Evolutionary conservation across 345 rosid species (phyloP), one percentile per base, ranked within the genome.

Genomic region (Capsella bursapastoris): DNA sequence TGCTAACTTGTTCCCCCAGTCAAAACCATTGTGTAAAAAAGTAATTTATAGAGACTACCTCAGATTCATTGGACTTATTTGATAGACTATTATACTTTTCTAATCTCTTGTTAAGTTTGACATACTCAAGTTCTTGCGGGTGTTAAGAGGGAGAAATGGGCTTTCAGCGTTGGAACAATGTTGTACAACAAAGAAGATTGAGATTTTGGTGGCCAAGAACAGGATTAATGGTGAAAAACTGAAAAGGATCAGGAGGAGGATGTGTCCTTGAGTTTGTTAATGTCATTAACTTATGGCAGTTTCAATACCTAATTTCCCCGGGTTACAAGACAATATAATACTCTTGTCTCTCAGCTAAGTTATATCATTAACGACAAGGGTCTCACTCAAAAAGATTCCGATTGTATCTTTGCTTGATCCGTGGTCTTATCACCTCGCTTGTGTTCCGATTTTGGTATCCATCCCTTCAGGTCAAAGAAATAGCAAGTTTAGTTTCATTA

Each of bases 351-450:
- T 9, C 69, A 47, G 44, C 40, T 9, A 35, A 2, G 40, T 35
- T 35, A 37, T 8, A 8, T 8, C 12, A 8, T 37, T 8, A 3
- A 8, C 41, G 3, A 37, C 9, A 37, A 8, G 40, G 40, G 10
- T 37, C 41, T 37, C 41, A 37, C 37, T 66, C 27, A 52, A 14
- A 15, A 66, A 47, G 51, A 53, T 27, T 52, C 49, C 6, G 7
- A 10, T 16, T 2, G 25, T 37, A 22, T 51, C 48, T 37, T 44
- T 40, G 48, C 31, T 55, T 55, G 32, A 29, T 68, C 51, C 1
- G 4, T 56, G 13, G 10, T 32, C 18, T 57, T 40, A 10, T 27
- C 64, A 67, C 71, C n/a, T 66, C 4, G 49, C 49, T 52, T 53
- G 7, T 53, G 40, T 25, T 66, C 38, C 50, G 40, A 68, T 32